phyloP scores from a whole-genome alignment of 257 asterid genomes.

The Solanum pennellii region DNA sequence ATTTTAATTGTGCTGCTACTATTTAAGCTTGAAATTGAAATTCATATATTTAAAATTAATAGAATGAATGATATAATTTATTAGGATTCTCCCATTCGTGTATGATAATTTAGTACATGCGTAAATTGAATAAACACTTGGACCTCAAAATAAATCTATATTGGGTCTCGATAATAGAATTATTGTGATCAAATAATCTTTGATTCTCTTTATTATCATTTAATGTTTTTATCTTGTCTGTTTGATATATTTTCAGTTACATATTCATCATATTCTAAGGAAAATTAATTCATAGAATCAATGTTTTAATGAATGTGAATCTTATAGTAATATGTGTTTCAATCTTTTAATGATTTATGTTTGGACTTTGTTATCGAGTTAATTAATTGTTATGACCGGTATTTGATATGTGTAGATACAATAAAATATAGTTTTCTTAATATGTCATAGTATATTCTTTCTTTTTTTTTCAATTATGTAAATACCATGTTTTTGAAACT shows the following conservation, averaged over 20 bases:
- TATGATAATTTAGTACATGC: neutral
- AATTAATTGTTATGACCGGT: neutral
- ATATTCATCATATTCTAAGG: neutral
- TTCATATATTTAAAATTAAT: neutral
- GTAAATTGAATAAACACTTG: neutral
- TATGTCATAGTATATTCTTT: too few relatives aligned
- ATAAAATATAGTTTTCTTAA: too few relatives aligned
- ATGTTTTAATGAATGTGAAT: neutral
- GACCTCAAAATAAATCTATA: neutral
- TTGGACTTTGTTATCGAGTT: neutral
- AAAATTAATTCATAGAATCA: neutral
- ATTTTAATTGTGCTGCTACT: neutral
- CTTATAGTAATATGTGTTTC: neutral
- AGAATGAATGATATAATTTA: neutral
- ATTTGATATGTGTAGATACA: neutral
- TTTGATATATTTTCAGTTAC: neutral
- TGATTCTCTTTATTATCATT: neutral
- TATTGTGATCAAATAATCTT: neutral
- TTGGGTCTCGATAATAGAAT: neutral
- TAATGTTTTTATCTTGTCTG: neutral
- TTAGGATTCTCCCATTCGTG: neutral
- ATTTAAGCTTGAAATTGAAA: neutral
- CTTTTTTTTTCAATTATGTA: too few relatives aligned
- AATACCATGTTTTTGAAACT: too few relatives aligned
- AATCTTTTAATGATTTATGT: too few relatives aligned